Percentiles rank a stretch among this genome's conserved stretches.
Conservation (phyloP, 2,329 filamentous ascomycete species). For the Colletotrichum sojae region DNA sequence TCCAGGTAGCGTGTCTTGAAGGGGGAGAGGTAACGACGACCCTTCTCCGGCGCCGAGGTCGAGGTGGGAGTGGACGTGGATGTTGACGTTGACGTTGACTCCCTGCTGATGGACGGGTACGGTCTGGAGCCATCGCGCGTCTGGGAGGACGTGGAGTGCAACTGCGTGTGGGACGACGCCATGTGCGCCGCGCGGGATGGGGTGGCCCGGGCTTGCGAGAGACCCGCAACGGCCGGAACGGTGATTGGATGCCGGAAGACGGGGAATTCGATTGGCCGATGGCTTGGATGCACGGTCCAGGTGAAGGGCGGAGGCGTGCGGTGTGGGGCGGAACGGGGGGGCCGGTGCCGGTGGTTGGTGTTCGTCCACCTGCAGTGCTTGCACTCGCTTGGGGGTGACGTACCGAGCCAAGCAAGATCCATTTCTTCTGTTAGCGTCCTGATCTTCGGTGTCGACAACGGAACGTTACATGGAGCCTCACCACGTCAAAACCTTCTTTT, state of each 20-base stretch:
- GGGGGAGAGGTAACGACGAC: conserved; percentile 40
- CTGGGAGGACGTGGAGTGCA: conserved; percentile 14
- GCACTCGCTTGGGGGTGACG: conserved; percentile 1
- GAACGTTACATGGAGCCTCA: conserved; percentile 42
- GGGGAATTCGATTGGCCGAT: conserved; percentile 32
- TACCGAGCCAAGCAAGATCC: conserved; percentile 22
- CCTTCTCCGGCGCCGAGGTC: conserved; percentile 36
- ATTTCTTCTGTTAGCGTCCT: conserved; percentile 31
- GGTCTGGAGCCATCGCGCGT: conserved; percentile 27
- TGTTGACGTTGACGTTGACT: conserved; percentile 24
- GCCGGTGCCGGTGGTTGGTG: too few relatives aligned
- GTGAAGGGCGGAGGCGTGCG: neutral
- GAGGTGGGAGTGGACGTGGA: conserved; percentile 9
- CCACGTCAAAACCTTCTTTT: conserved; percentile 40
- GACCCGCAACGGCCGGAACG: conserved; percentile 5
- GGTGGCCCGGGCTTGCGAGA: conserved; percentile 24
- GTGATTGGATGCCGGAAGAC: conserved; percentile 26
- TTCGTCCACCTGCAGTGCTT: too few relatives aligned
- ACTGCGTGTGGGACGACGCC: conserved; percentile 29
- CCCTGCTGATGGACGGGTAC: conserved; percentile 26
- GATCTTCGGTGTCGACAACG: conserved; percentile 37
- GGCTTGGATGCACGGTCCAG: neutral
- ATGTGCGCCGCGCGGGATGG: conserved; percentile 26
- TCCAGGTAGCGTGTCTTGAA: conserved; percentile 42
- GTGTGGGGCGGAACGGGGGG: neutral